These are phyloP conservation scores for Sporothrix protearum DNA, from an alignment of 2,329 filamentous ascomycete genomes.

Conservation along the genomic window DNA sequence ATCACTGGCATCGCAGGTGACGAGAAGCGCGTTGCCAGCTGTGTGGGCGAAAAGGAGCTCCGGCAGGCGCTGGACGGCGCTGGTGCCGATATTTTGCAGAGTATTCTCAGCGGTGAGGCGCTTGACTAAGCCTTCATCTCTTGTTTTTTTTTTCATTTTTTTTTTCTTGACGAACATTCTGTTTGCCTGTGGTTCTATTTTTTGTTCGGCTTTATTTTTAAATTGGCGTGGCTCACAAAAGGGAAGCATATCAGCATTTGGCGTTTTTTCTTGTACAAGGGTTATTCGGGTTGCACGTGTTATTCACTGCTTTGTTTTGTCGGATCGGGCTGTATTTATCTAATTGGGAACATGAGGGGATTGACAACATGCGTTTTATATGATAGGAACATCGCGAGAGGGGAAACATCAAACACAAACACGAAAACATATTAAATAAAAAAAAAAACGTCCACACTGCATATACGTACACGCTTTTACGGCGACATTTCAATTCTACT, in stretches of 20 bases:
- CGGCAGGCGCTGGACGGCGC: conserved; percentile 63
- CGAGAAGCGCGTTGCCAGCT: conserved; percentile 74
- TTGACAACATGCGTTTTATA: not conserved
- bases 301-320: not conserved
- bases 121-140: conserved; percentile 44
- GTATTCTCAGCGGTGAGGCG: conserved; percentile 59
- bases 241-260: conserved; percentile 1
- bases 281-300: not conserved
- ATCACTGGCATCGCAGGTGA: conserved; percentile 57
- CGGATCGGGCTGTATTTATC: not conserved
- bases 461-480: not conserved
- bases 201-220: not conserved
- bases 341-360: not conserved
- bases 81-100: conserved; percentile 58
- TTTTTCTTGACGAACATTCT: not conserved
- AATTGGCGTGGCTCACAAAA: not conserved
- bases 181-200: not conserved
- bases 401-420: not conserved
- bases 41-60: conserved; percentile 76
- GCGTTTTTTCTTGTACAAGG: not conserved
- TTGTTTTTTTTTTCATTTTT: not conserved
- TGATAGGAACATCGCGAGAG: not conserved
- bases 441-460: not conserved
- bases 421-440: not conserved
- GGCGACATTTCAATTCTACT: not conserved